These are phyloP conservation scores for Chloranthus sessilifolius DNA, from an alignment of 164 flowering plant genomes.

Conservation along the genomic window DNA sequence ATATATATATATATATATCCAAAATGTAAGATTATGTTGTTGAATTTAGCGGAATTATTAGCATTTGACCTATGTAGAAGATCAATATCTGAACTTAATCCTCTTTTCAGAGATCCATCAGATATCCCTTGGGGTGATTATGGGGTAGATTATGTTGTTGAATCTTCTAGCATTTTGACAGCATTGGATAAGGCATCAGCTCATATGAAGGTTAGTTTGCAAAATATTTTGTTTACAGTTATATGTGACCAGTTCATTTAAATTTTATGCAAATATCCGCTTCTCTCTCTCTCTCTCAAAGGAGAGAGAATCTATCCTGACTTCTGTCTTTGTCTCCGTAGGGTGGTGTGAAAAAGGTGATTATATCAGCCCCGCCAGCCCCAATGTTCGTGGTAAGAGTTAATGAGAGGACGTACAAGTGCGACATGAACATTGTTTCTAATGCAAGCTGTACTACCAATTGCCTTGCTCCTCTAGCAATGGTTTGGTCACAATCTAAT, in stretches of 20 bases:
- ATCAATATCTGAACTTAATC: background rate
- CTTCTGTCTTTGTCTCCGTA: constrained; percentile 20
- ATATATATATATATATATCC: no score
- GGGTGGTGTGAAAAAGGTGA: constrained; percentile 87
- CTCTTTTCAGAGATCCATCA: constrained; percentile 46
- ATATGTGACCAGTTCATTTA: no score
- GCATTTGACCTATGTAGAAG: no score
- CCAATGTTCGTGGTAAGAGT: constrained; percentile 87
- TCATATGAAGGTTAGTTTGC: constrained; percentile 47
- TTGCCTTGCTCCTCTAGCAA: no score
- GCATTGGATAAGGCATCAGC: constrained; percentile 56
- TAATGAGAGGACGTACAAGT: no score
- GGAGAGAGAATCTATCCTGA: background rate
- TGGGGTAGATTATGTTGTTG: constrained; percentile 74
- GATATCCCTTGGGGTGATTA: constrained; percentile 73
- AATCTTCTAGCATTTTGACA: constrained; percentile 74
- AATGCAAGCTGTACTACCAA: no score
- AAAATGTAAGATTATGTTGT: no score
- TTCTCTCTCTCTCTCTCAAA: background rate
- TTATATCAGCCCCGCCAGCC: constrained; percentile 84
- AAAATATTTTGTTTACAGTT: background rate
- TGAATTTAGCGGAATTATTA: no score
- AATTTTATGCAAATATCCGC: background rate
- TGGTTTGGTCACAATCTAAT: no score
- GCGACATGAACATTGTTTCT: no score